Evolutionary conservation across 192 early-diverging fungal genomes (phyloP).

Genomic region (Coemansia erecta): DNA sequence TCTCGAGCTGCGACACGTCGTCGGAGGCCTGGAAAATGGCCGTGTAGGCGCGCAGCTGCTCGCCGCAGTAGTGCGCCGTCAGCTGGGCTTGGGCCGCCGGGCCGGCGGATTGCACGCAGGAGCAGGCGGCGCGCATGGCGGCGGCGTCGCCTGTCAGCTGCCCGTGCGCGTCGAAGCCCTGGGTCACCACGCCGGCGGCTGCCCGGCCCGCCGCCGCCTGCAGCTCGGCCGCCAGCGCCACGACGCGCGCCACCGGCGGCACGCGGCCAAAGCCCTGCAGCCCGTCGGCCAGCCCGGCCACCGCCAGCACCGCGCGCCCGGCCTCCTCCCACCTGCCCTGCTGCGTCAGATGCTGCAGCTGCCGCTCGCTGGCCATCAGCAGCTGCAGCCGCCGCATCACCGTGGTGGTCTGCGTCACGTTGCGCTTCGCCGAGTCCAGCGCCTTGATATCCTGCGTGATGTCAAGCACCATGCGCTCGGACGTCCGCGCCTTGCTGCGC

Average conservation of each 20-base stretch:
- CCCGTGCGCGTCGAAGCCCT: conserved; percentile 67
- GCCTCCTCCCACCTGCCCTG: conserved; percentile 76
- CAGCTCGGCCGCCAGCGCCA: conserved; percentile 59
- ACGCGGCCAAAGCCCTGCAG: conserved; percentile 76
- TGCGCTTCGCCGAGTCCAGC: conserved; percentile 91
- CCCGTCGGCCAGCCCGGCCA: conserved; percentile 72
- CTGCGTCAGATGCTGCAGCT: conserved; percentile 64
- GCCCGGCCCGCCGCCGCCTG: conserved; percentile 46
- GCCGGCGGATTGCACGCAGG: conserved; percentile 71
- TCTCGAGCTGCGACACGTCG: conserved; percentile 80
- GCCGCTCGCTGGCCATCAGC: conserved; percentile 75
- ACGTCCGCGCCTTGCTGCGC: conserved; percentile 76
- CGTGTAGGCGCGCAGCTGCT: conserved; percentile 80
- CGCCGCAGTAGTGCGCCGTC: conserved; percentile 73
- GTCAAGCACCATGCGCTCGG: conserved; percentile 86
- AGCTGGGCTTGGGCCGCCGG: conserved; percentile 47
- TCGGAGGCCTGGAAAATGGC: conserved; percentile 70
- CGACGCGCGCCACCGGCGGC: conserved; percentile 69
- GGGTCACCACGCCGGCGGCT: conserved; percentile 63
- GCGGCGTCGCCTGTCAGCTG: conserved; percentile 52
- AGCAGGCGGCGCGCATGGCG: conserved; percentile 71
- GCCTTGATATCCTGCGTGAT: conserved; percentile 96
- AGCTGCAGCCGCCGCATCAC: conserved; percentile 85
- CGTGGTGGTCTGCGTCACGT: conserved; percentile 78
- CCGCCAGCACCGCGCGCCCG: conserved; percentile 76